A percentile compares a stretch with the other conserved stretches of the same genome.
Evolutionary conservation across 192 early-diverging fungal species (phyloP).

Genomic region (Umbelopsis sp.): DNA sequence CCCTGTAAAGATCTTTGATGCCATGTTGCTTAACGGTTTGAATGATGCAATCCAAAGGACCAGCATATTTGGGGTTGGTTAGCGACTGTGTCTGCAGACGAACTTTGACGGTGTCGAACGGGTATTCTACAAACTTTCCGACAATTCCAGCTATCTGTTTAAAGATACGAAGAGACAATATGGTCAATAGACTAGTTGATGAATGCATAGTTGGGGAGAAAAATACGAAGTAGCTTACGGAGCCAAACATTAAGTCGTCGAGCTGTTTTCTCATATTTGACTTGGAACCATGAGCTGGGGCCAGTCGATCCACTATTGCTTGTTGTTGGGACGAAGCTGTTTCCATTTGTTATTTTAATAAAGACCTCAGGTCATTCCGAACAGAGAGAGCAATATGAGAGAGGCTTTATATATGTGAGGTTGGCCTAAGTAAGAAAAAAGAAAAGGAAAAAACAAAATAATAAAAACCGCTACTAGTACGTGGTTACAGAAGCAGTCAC

Average conservation of each 20-base stretch:
- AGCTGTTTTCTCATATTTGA: conserved; percentile 25
- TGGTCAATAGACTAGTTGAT: background rate
- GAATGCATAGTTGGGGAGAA: background rate
- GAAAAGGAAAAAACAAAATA: background rate
- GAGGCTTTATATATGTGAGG: background rate
- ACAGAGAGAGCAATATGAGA: background rate
- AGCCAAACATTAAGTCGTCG: conserved; percentile 36
- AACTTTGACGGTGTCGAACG: conserved; percentile 95
- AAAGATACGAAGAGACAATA: background rate
- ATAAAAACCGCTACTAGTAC: background rate
- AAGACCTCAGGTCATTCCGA: conserved; percentile 5
- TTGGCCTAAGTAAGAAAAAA: background rate
- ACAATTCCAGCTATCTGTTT: conserved; percentile 80
- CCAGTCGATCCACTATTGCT: conserved; percentile 5
- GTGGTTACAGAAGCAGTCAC: conserved; percentile 3
- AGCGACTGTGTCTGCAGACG: conserved; percentile 86
- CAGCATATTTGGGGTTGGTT: conserved; percentile 63
- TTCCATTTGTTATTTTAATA: background rate
- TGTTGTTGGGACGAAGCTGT: conserved; percentile 14
- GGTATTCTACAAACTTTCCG: conserved; percentile 94
- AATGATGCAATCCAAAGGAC: conserved; percentile 80
- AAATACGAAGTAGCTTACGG: conserved; percentile 7
- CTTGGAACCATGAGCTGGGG: background rate
- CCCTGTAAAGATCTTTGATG: conserved; percentile 85
- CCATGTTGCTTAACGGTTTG: conserved; percentile 81